A percentile compares a stretch with the other conserved stretches of the same genome.
phyloP scores from a whole-genome alignment of 1,139 yeast species.

The Diutina scorzettiae region DNA sequence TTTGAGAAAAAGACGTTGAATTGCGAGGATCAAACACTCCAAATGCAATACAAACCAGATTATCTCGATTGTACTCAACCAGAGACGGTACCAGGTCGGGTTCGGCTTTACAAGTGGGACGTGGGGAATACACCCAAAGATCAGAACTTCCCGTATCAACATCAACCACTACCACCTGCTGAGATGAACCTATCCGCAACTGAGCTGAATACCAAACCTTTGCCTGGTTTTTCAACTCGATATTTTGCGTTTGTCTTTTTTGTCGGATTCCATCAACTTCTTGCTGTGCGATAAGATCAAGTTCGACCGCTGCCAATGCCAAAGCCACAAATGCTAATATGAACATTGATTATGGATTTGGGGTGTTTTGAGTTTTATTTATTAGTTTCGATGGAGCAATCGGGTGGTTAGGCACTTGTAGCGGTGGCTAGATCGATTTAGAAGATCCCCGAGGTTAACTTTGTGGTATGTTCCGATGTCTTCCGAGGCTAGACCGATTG shows the following conservation, averaged over 20 bases:
- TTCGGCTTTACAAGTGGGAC: not conserved
- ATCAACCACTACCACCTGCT: conserved; percentile 27
- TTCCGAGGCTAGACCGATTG: too few relatives aligned
- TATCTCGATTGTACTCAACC: not conserved
- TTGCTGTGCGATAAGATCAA: too few relatives aligned
- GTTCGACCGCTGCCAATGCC: too few relatives aligned
- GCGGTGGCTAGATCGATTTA: too few relatives aligned
- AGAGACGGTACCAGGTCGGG: not conserved
- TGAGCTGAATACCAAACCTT: not conserved
- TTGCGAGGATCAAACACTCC: conserved; percentile 46
- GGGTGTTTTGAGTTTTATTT: too few relatives aligned
- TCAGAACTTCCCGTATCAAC: conserved; percentile 65
- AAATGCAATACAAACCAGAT: not conserved
- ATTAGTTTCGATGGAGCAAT: too few relatives aligned
- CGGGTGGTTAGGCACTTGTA: too few relatives aligned
- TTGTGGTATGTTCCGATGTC: too few relatives aligned
- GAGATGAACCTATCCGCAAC: not conserved
- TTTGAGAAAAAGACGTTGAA: conserved; percentile 41
- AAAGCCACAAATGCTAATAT: too few relatives aligned
- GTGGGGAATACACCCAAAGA: conserved; percentile 35
- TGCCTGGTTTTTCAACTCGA: not conserved
- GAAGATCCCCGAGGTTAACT: too few relatives aligned
- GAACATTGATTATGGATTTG: too few relatives aligned
- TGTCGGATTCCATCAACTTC: too few relatives aligned
- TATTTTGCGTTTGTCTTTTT: not conserved